phyloP scores from a whole-genome alignment of 2,329 filamentous ascomycete species.

The Hypocreales sp. region DNA sequence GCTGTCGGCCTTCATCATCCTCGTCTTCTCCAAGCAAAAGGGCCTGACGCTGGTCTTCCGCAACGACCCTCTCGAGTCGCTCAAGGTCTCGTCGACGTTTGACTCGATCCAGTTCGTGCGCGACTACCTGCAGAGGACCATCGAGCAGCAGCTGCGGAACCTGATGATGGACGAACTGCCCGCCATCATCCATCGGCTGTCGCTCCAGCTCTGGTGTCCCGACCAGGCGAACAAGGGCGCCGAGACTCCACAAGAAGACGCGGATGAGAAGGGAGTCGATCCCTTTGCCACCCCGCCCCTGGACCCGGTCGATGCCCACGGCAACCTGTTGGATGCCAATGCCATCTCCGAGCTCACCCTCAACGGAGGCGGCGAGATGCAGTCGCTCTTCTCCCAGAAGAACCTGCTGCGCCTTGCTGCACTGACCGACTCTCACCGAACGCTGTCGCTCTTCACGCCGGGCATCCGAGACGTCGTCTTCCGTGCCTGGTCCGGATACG shows the following conservation, averaged over 20 bases:
- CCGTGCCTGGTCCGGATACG: constrained; percentile 73
- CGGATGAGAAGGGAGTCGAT: constrained; percentile 51
- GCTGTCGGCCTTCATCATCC: constrained; percentile 88
- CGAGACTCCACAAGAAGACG: constrained; percentile 29
- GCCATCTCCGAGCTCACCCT: constrained; percentile 65
- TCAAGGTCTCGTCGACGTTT: constrained; percentile 97
- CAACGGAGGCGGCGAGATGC: constrained; percentile 65
- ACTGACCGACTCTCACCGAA: constrained; percentile 76
- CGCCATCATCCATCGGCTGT: constrained; percentile 88
- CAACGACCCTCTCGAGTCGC: constrained; percentile 92
- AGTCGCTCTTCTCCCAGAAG: constrained; percentile 90
- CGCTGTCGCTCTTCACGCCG: constrained; percentile 80
- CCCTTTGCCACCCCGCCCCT: constrained; percentile 69
- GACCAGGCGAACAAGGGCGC: constrained; percentile 47
- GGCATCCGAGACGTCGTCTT: constrained; percentile 84
- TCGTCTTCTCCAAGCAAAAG: constrained; percentile 96
- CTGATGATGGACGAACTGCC: constrained; percentile 97
- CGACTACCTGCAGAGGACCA: constrained; percentile 90
- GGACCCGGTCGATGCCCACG: constrained; percentile 68
- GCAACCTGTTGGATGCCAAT: constrained; percentile 59
- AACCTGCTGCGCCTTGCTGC: constrained; percentile 73
- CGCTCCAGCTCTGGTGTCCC: constrained; percentile 75
- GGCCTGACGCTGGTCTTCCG: constrained; percentile 92
- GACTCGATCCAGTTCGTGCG: constrained; percentile 97
- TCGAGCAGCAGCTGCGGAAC: constrained; percentile 81